These are phyloP conservation scores for Aurinia saxatilis DNA, from an alignment of 345 rosid genomes.

Conservation along the genomic window DNA sequence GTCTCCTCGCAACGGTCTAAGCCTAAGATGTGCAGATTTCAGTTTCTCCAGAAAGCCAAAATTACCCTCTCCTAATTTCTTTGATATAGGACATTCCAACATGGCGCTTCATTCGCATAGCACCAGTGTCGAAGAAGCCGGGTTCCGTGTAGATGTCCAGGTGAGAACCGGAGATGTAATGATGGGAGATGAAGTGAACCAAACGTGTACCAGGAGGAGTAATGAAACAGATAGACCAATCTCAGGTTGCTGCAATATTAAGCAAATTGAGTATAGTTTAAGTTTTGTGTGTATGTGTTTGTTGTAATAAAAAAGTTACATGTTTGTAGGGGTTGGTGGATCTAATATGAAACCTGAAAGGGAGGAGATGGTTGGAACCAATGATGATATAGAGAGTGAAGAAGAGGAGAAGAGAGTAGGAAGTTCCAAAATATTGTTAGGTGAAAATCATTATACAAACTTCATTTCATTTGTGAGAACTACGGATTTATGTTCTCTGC, in stretches of 20 bases:
- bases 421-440: slow-evolving; percentile 22
- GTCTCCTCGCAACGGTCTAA: slow-evolving; percentile 77
- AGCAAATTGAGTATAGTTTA: not conserved
- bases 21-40: slow-evolving; percentile 67
- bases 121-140: slow-evolving; percentile 13
- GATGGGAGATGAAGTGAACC: slow-evolving; percentile 22
- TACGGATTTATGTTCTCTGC: not conserved
- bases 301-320: slow-evolving; percentile 7
- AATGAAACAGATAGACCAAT: slow-evolving; percentile 24
- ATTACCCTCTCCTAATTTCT: slow-evolving; percentile 30
- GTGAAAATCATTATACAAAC: slow-evolving; percentile 14
- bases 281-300: not conserved
- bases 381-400: slow-evolving; percentile 17
- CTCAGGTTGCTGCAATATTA: not conserved
- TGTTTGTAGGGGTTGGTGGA: slow-evolving; percentile 30
- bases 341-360: slow-evolving; percentile 16
- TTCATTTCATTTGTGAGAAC: not conserved
- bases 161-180: slow-evolving; percentile 17
- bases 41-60: slow-evolving; percentile 36
- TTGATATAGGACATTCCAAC: slow-evolving; percentile 36
- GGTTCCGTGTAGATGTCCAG: slow-evolving; percentile 10
- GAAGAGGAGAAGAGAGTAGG: slow-evolving; percentile 7
- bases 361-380: slow-evolving; percentile 9
- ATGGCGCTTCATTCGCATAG: slow-evolving; percentile 23
- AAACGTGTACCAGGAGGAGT: slow-evolving; percentile 16